These are phyloP conservation scores for Leccinum sublutescens DNA, from an alignment of 768 basidiomycete species.

Conservation along the genomic window DNA sequence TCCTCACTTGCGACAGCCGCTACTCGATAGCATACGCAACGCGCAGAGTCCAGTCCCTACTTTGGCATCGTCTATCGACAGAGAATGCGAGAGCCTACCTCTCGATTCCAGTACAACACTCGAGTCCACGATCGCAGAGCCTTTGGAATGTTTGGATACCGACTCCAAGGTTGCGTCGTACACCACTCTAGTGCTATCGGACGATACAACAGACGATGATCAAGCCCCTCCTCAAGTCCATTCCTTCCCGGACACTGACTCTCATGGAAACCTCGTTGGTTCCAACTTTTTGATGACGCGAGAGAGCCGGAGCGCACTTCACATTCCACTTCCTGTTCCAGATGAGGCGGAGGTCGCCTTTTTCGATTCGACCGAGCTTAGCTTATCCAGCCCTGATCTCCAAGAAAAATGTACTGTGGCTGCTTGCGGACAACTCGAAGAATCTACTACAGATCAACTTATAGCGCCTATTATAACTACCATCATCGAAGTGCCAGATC, in stretches of 20 bases:
- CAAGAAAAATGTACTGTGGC: not conserved
- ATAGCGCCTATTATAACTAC: not conserved
- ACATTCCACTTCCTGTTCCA: constrained; percentile 16
- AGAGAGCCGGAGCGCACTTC: constrained; percentile 1
- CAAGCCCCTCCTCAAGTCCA: not conserved
- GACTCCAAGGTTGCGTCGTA: not conserved
- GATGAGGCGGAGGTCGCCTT: constrained; percentile 16
- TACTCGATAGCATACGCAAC: constrained; percentile 10
- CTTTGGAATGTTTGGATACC: not conserved
- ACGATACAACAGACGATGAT: not conserved
- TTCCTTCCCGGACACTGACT: not conserved
- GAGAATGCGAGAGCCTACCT: not conserved
- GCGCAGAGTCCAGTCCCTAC: not conserved
- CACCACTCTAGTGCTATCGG: not conserved
- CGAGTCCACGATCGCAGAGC: not conserved
- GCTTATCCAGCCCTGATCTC: not conserved
- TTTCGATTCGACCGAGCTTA: constrained; percentile 9
- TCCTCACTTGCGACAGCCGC: constrained; percentile 23
- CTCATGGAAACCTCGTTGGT: not conserved
- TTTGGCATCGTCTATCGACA: not conserved
- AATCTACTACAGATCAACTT: not conserved
- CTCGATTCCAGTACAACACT: not conserved
- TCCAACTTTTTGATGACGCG: not conserved
- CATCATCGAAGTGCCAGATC: not conserved
- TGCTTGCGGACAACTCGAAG: not conserved